Percentiles rank a stretch among this genome's conserved stretches.
Conservation (phyloP, 2,329 filamentous ascomycete genomes). For the Tricladium varicosporioides region DNA sequence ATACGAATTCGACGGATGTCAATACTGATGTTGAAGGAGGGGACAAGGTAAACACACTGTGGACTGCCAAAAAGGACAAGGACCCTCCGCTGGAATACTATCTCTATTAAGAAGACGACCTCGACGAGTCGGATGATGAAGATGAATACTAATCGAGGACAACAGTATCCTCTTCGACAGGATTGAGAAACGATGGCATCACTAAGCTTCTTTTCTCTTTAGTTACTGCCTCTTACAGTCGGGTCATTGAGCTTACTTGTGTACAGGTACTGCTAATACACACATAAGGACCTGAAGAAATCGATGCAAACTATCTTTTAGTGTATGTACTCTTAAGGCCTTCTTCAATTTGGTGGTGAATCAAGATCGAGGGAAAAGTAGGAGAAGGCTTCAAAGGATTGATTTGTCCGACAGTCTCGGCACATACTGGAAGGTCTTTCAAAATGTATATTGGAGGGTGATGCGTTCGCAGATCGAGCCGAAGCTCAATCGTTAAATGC, state of each 20-base stretch:
- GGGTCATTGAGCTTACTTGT: constrained; percentile 3
- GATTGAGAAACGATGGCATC: constrained; percentile 2
- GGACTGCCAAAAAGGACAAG: constrained; percentile 5
- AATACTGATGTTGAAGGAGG: background rate
- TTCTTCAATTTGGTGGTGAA: constrained; percentile 10
- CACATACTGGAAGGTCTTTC: constrained; percentile 10
- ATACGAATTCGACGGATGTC: constrained; percentile 4
- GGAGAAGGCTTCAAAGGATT: constrained; percentile 6
- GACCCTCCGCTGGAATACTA: constrained; percentile 8
- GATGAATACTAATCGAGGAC: background rate
- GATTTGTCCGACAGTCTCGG: background rate
- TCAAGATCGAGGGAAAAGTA: constrained; percentile 5
- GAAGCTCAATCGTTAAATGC: constrained; percentile 6
- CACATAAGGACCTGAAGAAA: constrained; percentile 2
- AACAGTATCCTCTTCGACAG: constrained; percentile 6
- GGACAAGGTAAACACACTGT: constrained; percentile 5
- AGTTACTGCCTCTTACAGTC: constrained; percentile 2
- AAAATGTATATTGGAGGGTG: constrained; percentile 4
- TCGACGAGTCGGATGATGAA: constrained; percentile 4
- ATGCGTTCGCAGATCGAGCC: constrained; percentile 3
- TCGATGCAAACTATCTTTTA: constrained; percentile 4
- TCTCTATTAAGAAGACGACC: constrained; percentile 10
- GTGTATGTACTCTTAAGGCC: constrained; percentile 8
- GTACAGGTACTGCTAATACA: constrained; percentile 4
- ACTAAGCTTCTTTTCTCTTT: constrained; percentile 6